Conservation (phyloP, 2,329 filamentous ascomycete genomes). For the Cytospora piceicola region DNA sequence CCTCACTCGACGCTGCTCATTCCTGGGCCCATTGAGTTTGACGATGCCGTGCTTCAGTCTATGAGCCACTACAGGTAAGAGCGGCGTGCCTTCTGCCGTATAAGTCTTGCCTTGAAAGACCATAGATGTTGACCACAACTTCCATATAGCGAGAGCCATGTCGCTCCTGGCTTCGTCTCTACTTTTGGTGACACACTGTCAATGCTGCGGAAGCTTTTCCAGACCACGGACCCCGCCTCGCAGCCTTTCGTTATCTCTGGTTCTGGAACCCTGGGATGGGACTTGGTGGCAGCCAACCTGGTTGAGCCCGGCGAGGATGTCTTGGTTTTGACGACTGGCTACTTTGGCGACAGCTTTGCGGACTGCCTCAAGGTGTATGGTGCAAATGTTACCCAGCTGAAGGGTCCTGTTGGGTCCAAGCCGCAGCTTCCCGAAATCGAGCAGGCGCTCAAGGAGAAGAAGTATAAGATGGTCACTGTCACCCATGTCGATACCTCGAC, state of each 20-base stretch:
- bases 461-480: conserved; percentile 92
- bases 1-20: conserved; percentile 80
- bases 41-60: conserved; percentile 91
- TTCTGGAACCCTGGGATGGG: conserved; percentile 95
- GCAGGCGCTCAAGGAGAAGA: conserved; percentile 83
- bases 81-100: conserved; percentile 15
- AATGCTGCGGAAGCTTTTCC: conserved; percentile 91
- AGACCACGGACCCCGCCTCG: conserved; percentile 77
- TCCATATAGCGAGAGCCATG: conserved; percentile 80
- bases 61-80: conserved; percentile 91
- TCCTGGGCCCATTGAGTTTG: conserved; percentile 96
- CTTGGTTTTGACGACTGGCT: conserved; percentile 91
- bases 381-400: conserved; percentile 85
- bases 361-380: conserved; percentile 92
- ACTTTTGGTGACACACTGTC: conserved; percentile 88
- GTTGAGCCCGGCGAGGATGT: conserved; percentile 88
- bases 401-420: conserved; percentile 83
- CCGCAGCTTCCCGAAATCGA: conserved; percentile 88
- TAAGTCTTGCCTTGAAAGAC: neutral
- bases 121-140: conserved; percentile 4
- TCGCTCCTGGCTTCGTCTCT: conserved; percentile 85
- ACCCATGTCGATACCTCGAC: conserved; percentile 98
- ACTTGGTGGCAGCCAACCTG: conserved; percentile 92
- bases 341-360: conserved; percentile 94
- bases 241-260: conserved; percentile 95